Conservation (phyloP, 2,329 filamentous ascomycete species). For the Xylaria sp. region DNA sequence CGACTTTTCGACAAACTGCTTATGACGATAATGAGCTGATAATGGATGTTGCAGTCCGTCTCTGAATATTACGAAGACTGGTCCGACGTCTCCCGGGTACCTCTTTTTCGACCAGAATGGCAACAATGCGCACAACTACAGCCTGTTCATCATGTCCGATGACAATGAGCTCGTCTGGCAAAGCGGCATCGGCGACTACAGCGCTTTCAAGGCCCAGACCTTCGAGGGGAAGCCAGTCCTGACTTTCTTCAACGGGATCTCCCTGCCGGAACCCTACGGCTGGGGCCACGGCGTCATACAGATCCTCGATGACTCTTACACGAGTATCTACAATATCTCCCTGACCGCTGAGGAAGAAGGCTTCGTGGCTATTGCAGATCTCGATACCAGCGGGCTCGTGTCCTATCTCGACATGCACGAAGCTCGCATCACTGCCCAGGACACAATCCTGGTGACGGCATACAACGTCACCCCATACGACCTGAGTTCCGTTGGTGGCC, state of each 20-base stretch:
- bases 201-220: slow-evolving; percentile 33
- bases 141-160: slow-evolving; percentile 30
- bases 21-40: background rate
- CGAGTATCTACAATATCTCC: slow-evolving; percentile 27
- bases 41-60: slow-evolving; percentile 7
- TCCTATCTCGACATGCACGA: slow-evolving; percentile 40
- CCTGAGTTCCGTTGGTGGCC: slow-evolving; percentile 38
- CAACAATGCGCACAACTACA: slow-evolving; percentile 24
- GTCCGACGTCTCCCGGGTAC: slow-evolving; percentile 24
- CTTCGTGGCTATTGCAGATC: slow-evolving; percentile 16
- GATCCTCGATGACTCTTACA: slow-evolving; percentile 37
- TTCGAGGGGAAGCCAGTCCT: slow-evolving; percentile 37
- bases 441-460: slow-evolving; percentile 35
- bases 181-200: slow-evolving; percentile 27
- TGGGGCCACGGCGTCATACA: slow-evolving; percentile 39
- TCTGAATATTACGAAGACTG: slow-evolving; percentile 24
- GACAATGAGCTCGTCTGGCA: slow-evolving; percentile 37
- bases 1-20: background rate
- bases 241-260: slow-evolving; percentile 35
- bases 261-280: slow-evolving; percentile 30
- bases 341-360: slow-evolving; percentile 16
- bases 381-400: slow-evolving; percentile 10
- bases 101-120: slow-evolving; percentile 30
- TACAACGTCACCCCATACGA: slow-evolving; percentile 37
- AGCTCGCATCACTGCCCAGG: slow-evolving; percentile 32